Conservation (phyloP, 371 early-diverging fungal genomes). For the Actinomucor elegans region DNA sequence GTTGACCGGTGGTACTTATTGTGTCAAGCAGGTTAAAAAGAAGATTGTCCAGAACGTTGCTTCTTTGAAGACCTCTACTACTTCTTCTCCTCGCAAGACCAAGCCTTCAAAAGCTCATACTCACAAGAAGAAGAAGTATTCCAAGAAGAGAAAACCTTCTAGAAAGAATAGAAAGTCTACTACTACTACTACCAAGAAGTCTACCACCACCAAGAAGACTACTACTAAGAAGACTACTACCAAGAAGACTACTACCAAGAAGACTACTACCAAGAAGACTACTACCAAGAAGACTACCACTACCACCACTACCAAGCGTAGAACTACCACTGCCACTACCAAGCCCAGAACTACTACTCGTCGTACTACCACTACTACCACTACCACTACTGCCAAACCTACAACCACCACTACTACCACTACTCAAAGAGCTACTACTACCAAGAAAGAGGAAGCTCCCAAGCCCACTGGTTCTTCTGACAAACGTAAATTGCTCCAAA, state of each 20-base stretch:
- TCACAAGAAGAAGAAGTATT: conserved; percentile 13
- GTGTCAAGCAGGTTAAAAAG: conserved; percentile 19
- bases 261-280: neutral
- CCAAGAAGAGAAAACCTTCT: conserved; percentile 11
- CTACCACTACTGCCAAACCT: neutral
- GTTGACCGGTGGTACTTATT: conserved; percentile 38
- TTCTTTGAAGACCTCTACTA: conserved; percentile 21
- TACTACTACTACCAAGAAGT: conserved; percentile 6
- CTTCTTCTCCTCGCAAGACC: neutral
- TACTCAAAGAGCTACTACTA: conserved; percentile 9
- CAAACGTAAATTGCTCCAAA: conserved; percentile 41
- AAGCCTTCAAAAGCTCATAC: neutral
- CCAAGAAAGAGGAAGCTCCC: neutral
- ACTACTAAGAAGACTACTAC: conserved; percentile 1
- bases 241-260: conserved; percentile 1
- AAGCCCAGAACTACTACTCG: neutral
- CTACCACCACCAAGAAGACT: neutral
- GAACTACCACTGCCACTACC: neutral
- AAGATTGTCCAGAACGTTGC: conserved; percentile 6
- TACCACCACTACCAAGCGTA: neutral
- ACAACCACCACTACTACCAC: conserved; percentile 6
- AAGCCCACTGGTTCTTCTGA: conserved; percentile 1
- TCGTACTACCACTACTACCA: neutral
- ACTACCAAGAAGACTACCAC: neutral
- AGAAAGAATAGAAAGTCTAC: conserved; percentile 10